Evolutionary conservation across 1,284 basidiomycete species (phyloP).

Genomic region (Trametes sp.): DNA sequence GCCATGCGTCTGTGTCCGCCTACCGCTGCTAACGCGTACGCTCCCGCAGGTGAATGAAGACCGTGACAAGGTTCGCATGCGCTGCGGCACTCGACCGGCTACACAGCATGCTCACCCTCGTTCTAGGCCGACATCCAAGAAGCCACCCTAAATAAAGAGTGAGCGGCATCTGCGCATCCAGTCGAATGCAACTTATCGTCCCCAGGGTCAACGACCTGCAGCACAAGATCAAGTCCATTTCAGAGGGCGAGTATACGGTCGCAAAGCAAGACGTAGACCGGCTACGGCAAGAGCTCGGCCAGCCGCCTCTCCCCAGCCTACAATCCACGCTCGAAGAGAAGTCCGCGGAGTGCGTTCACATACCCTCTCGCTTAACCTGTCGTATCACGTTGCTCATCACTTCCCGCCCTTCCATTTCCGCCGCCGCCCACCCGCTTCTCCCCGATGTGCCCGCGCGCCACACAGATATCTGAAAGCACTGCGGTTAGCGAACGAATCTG

Average conservation of each 20-base stretch:
- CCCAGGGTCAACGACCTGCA: conserved; percentile 69
- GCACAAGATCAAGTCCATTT: conserved; percentile 66
- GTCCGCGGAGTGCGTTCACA: conserved; percentile 59
- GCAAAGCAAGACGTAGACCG: conserved; percentile 79
- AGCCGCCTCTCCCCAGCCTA: conserved; percentile 71
- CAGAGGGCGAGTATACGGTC: conserved; percentile 75
- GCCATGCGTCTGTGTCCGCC: not conserved
- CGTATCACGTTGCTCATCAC: conserved; percentile 7
- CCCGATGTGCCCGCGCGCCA: not conserved
- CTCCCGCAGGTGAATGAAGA: conserved; percentile 72
- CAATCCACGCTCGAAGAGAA: conserved; percentile 79
- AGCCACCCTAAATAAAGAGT: conserved; percentile 68
- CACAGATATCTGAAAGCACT: conserved; percentile 50
- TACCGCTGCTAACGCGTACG: conserved; percentile 7
- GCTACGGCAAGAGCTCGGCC: conserved; percentile 75
- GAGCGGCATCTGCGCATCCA: conserved; percentile 29
- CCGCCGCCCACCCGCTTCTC: not conserved
- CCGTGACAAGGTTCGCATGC: conserved; percentile 66
- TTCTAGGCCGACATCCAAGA: conserved; percentile 61
- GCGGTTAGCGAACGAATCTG: conserved; percentile 41
- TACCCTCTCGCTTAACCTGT: conserved; percentile 11
- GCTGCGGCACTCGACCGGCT: not conserved
- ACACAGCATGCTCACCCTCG: conserved; percentile 11
- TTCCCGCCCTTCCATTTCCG: conserved; percentile 1
- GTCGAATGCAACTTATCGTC: conserved; percentile 2